Conservation (phyloP, 495 filamentous ascomycete species). For the Hyphodiscus hymeniophilus region DNA sequence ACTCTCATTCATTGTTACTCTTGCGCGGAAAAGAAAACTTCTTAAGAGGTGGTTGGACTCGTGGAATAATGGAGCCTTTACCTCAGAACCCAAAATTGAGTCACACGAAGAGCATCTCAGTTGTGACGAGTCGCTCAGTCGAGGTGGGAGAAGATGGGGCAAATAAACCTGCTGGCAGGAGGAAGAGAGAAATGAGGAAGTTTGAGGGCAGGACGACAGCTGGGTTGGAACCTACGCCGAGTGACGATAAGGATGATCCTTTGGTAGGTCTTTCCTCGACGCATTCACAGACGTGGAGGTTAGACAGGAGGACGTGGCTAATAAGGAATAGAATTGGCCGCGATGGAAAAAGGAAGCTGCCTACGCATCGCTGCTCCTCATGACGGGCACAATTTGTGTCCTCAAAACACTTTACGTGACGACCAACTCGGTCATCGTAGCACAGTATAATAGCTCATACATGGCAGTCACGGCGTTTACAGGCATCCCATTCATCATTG, state of each 20-base stretch:
- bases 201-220: constrained; percentile 35
- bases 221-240: constrained; percentile 40
- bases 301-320: no score
- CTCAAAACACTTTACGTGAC: constrained; percentile 43
- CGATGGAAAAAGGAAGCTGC: constrained; percentile 40
- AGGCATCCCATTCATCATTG: constrained; percentile 39
- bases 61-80: not conserved
- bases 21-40: no score
- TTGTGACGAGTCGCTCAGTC: not conserved
- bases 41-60: no score
- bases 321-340: constrained; percentile 40
- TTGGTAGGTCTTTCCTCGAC: constrained; percentile 26
- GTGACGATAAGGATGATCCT: constrained; percentile 39
- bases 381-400: constrained; percentile 32
- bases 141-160: not conserved
- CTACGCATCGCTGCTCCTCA: constrained; percentile 32
- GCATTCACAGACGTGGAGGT: no score
- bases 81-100: not conserved
- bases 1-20: no score
- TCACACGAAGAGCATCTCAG: not conserved
- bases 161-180: not conserved
- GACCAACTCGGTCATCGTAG: constrained; percentile 34
- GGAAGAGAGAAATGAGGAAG: constrained; percentile 26
- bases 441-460: constrained; percentile 33
- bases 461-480: constrained; percentile 36